phyloP scores from a whole-genome alignment of 768 basidiomycete genomes.

The Amanita exitialis region DNA sequence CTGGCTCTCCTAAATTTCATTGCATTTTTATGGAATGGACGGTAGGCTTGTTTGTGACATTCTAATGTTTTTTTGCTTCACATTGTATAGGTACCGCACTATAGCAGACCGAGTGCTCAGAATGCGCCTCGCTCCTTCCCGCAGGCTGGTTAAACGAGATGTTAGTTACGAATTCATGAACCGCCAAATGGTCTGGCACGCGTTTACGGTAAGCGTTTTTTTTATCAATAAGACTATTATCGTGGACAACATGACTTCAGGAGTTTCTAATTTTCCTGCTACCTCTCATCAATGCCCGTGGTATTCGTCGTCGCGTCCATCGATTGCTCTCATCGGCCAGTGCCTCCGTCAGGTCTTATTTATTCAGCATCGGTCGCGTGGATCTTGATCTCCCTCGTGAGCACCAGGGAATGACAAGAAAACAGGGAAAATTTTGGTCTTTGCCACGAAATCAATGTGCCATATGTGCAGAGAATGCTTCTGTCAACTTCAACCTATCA shows the following conservation, averaged over 20 bases:
- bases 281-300: constrained; percentile 68
- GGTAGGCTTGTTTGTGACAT: constrained; percentile 34
- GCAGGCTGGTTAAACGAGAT: constrained; percentile 60
- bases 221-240: neutral
- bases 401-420: neutral
- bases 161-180: constrained; percentile 99
- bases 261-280: constrained; percentile 92
- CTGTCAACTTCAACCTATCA: constrained; percentile 45
- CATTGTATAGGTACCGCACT: constrained; percentile 56
- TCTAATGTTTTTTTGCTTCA: neutral
- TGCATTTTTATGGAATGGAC: constrained; percentile 78
- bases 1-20: constrained; percentile 68
- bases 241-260: constrained; percentile 28
- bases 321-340: constrained; percentile 24
- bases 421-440: constrained; percentile 54
- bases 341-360: constrained; percentile 9
- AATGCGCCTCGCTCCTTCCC: constrained; percentile 67
- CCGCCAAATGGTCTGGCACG: constrained; percentile 98
- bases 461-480: constrained; percentile 77
- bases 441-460: constrained; percentile 76
- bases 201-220: constrained; percentile 80
- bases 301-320: constrained; percentile 46
- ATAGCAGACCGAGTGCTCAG: constrained; percentile 68
- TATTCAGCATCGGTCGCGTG: neutral
- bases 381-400: neutral